These are phyloP conservation scores for Kockovaella imperatae DNA, from an alignment of 768 basidiomycete genomes.

Conservation along the genomic window DNA sequence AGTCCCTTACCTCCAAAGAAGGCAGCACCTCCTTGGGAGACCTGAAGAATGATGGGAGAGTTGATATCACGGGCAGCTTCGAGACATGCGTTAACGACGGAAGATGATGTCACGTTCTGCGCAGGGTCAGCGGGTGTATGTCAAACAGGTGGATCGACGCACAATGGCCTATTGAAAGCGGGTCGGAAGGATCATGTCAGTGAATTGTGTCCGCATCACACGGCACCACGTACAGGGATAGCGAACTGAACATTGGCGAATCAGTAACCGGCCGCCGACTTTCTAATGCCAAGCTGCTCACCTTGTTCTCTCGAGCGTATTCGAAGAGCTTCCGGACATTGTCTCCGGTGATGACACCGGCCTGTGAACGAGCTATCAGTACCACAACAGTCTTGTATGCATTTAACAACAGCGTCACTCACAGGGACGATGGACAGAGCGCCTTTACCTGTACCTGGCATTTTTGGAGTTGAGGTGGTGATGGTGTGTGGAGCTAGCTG, in stretches of 20 bases:
- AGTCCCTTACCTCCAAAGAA: slow-evolving; percentile 97
- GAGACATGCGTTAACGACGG: slow-evolving; percentile 83
- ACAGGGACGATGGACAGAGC: slow-evolving; percentile 46
- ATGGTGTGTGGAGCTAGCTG: too few species aligned
- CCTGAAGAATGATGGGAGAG: slow-evolving; percentile 92
- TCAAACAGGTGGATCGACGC: slow-evolving; percentile 8
- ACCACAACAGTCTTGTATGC: not conserved
- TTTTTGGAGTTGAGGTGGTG: slow-evolving; percentile 14
- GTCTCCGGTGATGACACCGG: slow-evolving; percentile 92
- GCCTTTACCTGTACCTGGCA: slow-evolving; percentile 42
- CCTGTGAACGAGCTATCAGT: slow-evolving; percentile 48
- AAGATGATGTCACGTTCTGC: slow-evolving; percentile 95
- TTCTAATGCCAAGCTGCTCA: too few species aligned
- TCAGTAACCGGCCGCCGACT: too few species aligned
- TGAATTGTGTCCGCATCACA: not conserved
- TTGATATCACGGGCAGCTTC: slow-evolving; percentile 97
- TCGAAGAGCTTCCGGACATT: slow-evolving; percentile 91
- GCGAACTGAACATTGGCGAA: slow-evolving; percentile 42
- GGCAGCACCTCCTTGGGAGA: slow-evolving; percentile 92
- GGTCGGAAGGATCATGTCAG: not conserved
- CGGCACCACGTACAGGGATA: slow-evolving; percentile 45
- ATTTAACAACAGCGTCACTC: slow-evolving; percentile 22
- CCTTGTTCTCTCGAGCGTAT: slow-evolving; percentile 82
- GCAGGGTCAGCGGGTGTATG: slow-evolving; percentile 7
- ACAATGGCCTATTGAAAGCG: slow-evolving; percentile 20